Percentiles rank a stretch among this genome's conserved stretches.
phyloP scores from a whole-genome alignment of 306 rosid genomes.

The Quercus variabilis region DNA sequence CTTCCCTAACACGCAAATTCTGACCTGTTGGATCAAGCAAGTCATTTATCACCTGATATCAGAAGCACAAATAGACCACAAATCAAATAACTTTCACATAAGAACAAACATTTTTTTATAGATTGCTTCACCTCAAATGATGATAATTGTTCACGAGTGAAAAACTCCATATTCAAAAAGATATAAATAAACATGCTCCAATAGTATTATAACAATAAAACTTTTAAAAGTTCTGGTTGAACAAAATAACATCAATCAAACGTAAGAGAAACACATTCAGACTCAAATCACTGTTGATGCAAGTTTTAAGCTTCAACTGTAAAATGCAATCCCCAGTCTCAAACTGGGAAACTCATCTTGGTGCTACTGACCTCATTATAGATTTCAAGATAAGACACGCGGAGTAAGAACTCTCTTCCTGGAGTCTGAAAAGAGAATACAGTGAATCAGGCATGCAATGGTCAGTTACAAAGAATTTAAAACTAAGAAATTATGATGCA shows the following conservation, averaged over 20 bases:
- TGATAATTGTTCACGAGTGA: background rate
- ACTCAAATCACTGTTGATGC: background rate
- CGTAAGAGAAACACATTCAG: background rate
- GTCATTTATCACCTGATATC: conserved; percentile 92
- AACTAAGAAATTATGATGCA: background rate
- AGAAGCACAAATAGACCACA: conserved; percentile 30
- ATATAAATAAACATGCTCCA: background rate
- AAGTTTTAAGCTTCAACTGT: background rate
- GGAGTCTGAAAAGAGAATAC: conserved; percentile 72
- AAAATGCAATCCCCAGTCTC: background rate
- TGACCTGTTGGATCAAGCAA: conserved; percentile 99
- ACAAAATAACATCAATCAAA: background rate
- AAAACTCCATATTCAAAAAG: background rate
- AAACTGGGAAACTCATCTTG: background rate
- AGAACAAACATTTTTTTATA: background rate
- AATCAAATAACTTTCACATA: conserved; percentile 14
- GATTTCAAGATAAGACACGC: conserved; percentile 95
- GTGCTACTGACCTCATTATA: conserved; percentile 77
- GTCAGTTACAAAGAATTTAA: background rate
- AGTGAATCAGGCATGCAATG: conserved; percentile 16
- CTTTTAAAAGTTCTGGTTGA: conserved; percentile 2
- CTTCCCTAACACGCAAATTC: conserved; percentile 98
- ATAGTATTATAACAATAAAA: background rate
- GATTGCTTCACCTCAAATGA: background rate
- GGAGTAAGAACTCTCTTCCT: conserved; percentile 95